phyloP scores from a whole-genome alignment of 31 red algal species.

The Endocladia muricata region DNA sequence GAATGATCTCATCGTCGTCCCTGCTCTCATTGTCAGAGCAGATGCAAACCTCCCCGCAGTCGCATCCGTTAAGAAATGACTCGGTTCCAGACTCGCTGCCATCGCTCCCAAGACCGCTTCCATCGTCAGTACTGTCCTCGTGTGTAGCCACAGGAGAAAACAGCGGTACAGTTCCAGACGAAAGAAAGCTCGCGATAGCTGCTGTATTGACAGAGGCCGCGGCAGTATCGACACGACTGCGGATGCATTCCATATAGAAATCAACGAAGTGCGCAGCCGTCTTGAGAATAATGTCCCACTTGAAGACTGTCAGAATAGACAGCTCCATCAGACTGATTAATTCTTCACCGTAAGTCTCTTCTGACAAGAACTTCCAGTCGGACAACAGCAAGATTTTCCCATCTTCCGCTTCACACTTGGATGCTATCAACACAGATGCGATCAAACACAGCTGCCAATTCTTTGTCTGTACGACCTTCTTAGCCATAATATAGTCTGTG shows the following conservation, averaged over 20 bases:
- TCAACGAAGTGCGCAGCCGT: constrained; percentile 1
- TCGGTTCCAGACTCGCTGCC: background rate
- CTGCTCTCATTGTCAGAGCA: background rate
- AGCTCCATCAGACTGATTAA: background rate
- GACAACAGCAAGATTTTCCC: background rate
- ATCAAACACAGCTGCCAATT: background rate
- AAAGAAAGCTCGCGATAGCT: background rate
- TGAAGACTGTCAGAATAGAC: background rate
- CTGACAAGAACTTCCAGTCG: background rate
- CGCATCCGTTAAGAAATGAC: background rate
- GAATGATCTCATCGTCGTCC: background rate
- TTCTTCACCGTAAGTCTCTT: background rate
- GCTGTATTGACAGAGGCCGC: background rate
- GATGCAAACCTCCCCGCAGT: background rate
- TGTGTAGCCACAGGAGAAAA: background rate
- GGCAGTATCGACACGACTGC: background rate
- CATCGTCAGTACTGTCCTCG: background rate
- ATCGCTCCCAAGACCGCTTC: too few species aligned
- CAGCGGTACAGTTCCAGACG: background rate
- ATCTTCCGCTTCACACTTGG: background rate
- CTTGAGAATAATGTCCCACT: constrained; percentile 1
- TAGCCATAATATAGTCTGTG: background rate
- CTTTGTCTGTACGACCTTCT: background rate
- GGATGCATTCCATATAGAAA: background rate
- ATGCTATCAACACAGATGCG: background rate